These are phyloP conservation scores for Pleurotus tuoliensis DNA, from an alignment of 768 basidiomycete species.

Conservation along the genomic window DNA sequence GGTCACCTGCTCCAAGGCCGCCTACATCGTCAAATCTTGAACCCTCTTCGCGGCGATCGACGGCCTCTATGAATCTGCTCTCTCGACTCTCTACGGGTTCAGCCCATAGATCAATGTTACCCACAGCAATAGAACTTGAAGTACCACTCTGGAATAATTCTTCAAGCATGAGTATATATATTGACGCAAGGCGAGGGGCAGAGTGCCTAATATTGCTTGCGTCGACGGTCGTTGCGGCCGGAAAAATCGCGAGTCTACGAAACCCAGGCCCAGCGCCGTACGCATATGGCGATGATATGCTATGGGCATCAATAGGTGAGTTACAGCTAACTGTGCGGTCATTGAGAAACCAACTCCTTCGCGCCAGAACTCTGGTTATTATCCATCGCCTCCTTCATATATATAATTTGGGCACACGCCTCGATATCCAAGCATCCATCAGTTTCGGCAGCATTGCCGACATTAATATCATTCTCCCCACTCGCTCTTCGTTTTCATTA, in stretches of 20 bases:
- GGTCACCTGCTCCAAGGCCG: slow-evolving; percentile 50
- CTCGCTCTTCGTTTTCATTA: slow-evolving; percentile 15
- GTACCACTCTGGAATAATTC: slow-evolving; percentile 40
- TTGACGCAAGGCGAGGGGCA: slow-evolving; percentile 58
- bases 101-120: slow-evolving; percentile 35
- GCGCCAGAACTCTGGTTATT: slow-evolving; percentile 55
- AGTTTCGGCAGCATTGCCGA: slow-evolving; percentile 12
- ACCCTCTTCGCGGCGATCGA: slow-evolving; percentile 28
- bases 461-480: slow-evolving; percentile 13
- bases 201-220: slow-evolving; percentile 65
- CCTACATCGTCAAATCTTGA: slow-evolving; percentile 29
- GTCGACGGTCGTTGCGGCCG: slow-evolving; percentile 55
- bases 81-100: slow-evolving; percentile 29
- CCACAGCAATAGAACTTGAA: slow-evolving; percentile 40
- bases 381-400: slow-evolving; percentile 49
- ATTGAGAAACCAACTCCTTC: slow-evolving; percentile 7
- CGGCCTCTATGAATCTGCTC: slow-evolving; percentile 40
- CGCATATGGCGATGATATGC: slow-evolving; percentile 23
- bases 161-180: slow-evolving; percentile 42
- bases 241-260: slow-evolving; percentile 37
- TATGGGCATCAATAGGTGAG: slow-evolving; percentile 51
- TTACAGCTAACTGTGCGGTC: slow-evolving; percentile 1
- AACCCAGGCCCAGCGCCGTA: slow-evolving; percentile 22
- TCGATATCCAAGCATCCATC: slow-evolving; percentile 29
- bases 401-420: slow-evolving; percentile 60